Base-by-base conservation (phyloP, 2,329 filamentous ascomycete species). In the Talaromyces sp. region DNA sequence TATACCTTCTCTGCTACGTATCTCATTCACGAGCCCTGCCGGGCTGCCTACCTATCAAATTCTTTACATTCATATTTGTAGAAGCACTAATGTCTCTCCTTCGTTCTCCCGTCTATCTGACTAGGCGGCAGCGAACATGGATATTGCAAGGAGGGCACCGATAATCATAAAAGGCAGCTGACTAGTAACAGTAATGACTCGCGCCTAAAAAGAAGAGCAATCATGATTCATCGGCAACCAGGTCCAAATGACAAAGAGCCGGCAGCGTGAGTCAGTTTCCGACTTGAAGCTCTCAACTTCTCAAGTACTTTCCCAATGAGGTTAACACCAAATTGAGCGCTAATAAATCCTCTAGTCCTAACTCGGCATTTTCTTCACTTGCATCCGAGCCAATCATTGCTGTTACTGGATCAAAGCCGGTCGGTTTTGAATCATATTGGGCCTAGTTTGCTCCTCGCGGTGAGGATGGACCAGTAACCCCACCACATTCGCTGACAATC, bases 291-390 rank as follows among this genome's bases (percentile, higher is more conserved):
- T 54, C 19, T 54, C 21, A 54, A 60, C 54, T 60, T 54, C 19
- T 54, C 21, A 54, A 60, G 59, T 60, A 54, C 59, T 60, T 60
- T 19, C 59, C 59, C 14, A 26, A 60, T 60, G 29, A 8, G 24
- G 59, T 54, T 38, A 57, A 41, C 32, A 57, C 59, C 14, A 9
- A 52, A 52, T 9, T 12, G n/a, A n/a, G 14, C 14, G 14, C 14
- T 19, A n/a, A 12, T 26, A 52, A 5, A 29, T 19, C 48, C 27
- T 6, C 48, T 52, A 52, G 26, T 31, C 48, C 27, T 21, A 32
- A 26, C 19, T 19, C 54, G 9, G 48, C 31, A 27, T 46, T 46
- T 29, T 38, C 54, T 29, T 46, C 19, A 19, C 17, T 21, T 3
- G 11, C 41, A 46, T 7, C 43, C 43, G 43, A 46, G 43, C 43